These are phyloP conservation scores for Pythium volutum DNA, from an alignment of 352 stramenopile genomes.

Conservation along the genomic window DNA sequence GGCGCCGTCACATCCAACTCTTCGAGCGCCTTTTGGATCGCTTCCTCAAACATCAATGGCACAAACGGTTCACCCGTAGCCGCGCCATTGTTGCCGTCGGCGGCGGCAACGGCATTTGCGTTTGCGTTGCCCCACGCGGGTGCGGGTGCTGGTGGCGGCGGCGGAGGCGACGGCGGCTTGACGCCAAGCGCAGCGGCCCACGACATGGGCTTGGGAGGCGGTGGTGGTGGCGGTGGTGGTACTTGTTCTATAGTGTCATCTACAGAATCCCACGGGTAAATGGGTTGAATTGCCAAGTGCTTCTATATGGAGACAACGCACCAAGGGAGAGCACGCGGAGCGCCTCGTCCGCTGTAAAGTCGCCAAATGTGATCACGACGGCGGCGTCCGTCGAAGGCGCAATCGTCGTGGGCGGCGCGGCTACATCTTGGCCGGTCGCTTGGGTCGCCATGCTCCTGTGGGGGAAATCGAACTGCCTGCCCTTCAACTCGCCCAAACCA, in stretches of 20 bases:
- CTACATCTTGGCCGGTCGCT: slow-evolving; percentile 26
- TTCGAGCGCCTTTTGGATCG: slow-evolving; percentile 59
- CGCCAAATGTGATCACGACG: slow-evolving; percentile 66
- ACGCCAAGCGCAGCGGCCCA: slow-evolving; percentile 58
- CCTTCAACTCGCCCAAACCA: slow-evolving; percentile 15
- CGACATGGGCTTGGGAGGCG: slow-evolving; percentile 37
- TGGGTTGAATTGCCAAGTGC: slow-evolving; percentile 17
- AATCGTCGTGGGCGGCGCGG: slow-evolving; percentile 2
- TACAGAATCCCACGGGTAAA: not conserved
- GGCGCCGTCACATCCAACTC: slow-evolving; percentile 53
- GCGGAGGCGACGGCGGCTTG: slow-evolving; percentile 28
- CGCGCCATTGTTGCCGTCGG: not conserved
- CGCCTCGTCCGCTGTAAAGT: slow-evolving; percentile 76
- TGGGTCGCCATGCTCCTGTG: slow-evolving; percentile 12
- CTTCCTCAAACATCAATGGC: slow-evolving; percentile 54
- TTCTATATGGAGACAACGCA: not conserved
- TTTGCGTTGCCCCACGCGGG: slow-evolving; percentile 31
- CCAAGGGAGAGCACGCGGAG: slow-evolving; percentile 25
- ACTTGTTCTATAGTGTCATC: slow-evolving; percentile 4
- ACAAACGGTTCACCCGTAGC: slow-evolving; percentile 4
- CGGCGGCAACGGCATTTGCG: not conserved
- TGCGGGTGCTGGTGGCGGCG: slow-evolving; percentile 4
- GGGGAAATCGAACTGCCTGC: not conserved
- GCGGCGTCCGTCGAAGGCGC: slow-evolving; percentile 9
- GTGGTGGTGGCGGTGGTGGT: not conserved